phyloP scores from a whole-genome alignment of 345 rosid species.

The Brassica juncea region DNA sequence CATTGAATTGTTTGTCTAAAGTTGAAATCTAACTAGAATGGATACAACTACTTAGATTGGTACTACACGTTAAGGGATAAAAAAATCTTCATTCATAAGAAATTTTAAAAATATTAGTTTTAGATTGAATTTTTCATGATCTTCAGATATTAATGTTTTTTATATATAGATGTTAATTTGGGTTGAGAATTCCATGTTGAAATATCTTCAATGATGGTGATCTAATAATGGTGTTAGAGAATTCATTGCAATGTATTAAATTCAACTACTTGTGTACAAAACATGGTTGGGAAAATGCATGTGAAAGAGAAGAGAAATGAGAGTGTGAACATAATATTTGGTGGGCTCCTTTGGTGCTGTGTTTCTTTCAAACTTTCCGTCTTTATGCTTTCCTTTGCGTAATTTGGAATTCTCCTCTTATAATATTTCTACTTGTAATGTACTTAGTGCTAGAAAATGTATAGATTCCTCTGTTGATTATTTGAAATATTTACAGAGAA shows the following conservation, averaged over 20 bases:
- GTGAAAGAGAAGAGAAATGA: constrained; percentile 35
- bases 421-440: constrained; percentile 2
- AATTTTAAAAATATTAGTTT: too few relatives aligned
- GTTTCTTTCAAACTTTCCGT: constrained; percentile 31
- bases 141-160: too few relatives aligned
- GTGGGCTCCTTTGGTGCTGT: constrained; percentile 29
- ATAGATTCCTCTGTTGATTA: not conserved
- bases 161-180: too few relatives aligned
- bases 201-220: too few relatives aligned
- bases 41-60: not conserved
- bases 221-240: constrained; percentile 22
- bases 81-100: too few relatives aligned
- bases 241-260: constrained; percentile 27
- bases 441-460: not conserved
- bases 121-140: too few relatives aligned
- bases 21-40: not conserved
- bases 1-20: not conserved
- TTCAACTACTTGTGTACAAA: constrained; percentile 20
- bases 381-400: constrained; percentile 41
- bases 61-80: not conserved
- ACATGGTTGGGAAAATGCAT: constrained; percentile 26
- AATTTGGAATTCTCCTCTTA: constrained; percentile 36
- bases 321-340: constrained; percentile 40
- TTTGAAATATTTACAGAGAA: not conserved
- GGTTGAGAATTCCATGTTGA: too few relatives aligned